phyloP scores from a whole-genome alignment of 768 basidiomycete species.

The Serendipita indica region DNA sequence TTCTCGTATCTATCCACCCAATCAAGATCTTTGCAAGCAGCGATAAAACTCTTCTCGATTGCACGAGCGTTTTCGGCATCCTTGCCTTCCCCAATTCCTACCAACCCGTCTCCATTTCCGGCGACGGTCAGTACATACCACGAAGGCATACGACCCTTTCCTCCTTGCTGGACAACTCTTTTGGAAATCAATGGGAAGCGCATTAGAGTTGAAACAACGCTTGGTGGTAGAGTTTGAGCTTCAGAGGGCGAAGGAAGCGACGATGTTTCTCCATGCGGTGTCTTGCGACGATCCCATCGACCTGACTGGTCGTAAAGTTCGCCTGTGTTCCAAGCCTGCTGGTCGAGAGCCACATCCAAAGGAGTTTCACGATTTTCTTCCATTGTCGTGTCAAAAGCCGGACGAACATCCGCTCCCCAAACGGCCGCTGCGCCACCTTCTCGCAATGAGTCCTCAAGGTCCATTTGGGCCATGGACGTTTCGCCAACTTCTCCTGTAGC shows the following conservation, averaged over 20 bases:
- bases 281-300: background rate
- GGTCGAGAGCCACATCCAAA: background rate
- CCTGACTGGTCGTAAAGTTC: background rate
- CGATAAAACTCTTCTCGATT: constrained; percentile 38
- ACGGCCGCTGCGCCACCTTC: background rate
- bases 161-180: constrained; percentile 74
- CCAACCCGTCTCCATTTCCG: constrained; percentile 69
- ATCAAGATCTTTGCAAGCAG: constrained; percentile 81
- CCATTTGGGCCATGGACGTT: background rate
- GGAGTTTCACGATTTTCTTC: background rate
- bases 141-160: constrained; percentile 76
- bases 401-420: constrained; percentile 1
- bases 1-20: constrained; percentile 86
- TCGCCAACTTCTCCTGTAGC: background rate
- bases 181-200: constrained; percentile 31
- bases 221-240: background rate
- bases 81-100: constrained; percentile 74
- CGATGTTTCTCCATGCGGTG: background rate
- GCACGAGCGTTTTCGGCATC: constrained; percentile 42
- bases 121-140: constrained; percentile 51
- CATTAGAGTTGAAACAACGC: background rate
- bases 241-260: background rate
- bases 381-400: background rate
- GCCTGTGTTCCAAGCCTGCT: background rate
- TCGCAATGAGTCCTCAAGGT: background rate